Evolutionary conservation across 331 rosid genomes (phyloP), one percentile per base, ranked within the genome.

Genomic region (Acacia concinna): DNA sequence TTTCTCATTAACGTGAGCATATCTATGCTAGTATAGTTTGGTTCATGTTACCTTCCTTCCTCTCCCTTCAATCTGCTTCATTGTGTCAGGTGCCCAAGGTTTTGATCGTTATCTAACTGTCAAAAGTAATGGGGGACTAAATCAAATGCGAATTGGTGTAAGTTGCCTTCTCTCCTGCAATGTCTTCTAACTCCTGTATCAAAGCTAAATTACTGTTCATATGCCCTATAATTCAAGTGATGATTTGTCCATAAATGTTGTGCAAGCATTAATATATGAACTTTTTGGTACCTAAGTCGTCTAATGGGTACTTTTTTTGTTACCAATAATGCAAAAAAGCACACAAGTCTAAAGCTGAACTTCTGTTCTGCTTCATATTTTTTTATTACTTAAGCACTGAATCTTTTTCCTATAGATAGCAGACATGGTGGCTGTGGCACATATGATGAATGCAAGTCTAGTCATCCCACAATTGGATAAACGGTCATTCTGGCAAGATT

Each of bases 71-170:
- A 77, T 73, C 40, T 51, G 14, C 75, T 62, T 80, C 81, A 65
- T 56, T 59, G 10, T 78, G 35, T 74, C 88, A 94, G 98, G 93
- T 88, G 83, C 88, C 71, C 88, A 63, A 75, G 85, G 40, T 52
- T 86, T 81, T 74, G 90, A 88, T n/a, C 96, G 63, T 81, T 94
- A 91, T 86, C 74, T 94, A 44, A 85, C 97, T 40, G 98, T 94
- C 78, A 90, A 83, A 85, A 87, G 96, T 85, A 94, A 94, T 59
- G 98, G 98, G 34, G 98, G 98, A 84, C 82, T 94, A 35, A 94
- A 94, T 84, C 98, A 84, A 93, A 75, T 94, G 98, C 96, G 98
- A 68, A 92, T 97, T 71, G 98, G 98, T 76, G 98, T 94, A 90
- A 85, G 97, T 85, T 34, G 52, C 54, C 60, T 52, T 28, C 74